Percentiles rank a stretch among this genome's conserved stretches.
Conservation (phyloP, 177 flowering plant genomes). For the Vitis hybrid region DNA sequence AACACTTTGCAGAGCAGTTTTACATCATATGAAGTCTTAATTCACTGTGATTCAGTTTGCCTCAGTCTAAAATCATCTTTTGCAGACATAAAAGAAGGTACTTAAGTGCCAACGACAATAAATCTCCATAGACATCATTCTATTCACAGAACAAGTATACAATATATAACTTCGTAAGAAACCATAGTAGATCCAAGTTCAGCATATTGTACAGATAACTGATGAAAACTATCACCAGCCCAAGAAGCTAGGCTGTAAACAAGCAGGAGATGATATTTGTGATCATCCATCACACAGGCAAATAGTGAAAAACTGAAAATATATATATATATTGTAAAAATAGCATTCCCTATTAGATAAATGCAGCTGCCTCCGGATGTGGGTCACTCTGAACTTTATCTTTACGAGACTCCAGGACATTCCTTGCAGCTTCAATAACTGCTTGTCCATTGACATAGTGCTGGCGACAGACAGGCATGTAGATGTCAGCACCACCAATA, state of each 20-base stretch:
- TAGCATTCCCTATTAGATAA: slow-evolving; percentile 12
- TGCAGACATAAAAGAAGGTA: neutral
- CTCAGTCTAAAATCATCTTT: no score
- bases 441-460: slow-evolving; percentile 77
- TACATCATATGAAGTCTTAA: no score
- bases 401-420: slow-evolving; percentile 37
- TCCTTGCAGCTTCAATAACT: slow-evolving; percentile 49
- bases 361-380: slow-evolving; percentile 32
- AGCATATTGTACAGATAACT: neutral
- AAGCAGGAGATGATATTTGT: neutral
- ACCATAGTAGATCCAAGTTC: neutral
- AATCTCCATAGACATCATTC: neutral
- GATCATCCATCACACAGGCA: no score
- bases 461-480: slow-evolving; percentile 95
- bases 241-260: neutral
- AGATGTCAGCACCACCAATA: slow-evolving; percentile 88
- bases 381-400: slow-evolving; percentile 24
- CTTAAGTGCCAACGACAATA: neutral
- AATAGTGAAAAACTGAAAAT: no score
- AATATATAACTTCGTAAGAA: neutral
- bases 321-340: no score
- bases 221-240: neutral
- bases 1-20: no score
- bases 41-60: no score
- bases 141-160: neutral